Evolutionary conservation across 805 yeast genomes (phyloP).

Genomic region (Hanseniaspora guilliermondii): DNA sequence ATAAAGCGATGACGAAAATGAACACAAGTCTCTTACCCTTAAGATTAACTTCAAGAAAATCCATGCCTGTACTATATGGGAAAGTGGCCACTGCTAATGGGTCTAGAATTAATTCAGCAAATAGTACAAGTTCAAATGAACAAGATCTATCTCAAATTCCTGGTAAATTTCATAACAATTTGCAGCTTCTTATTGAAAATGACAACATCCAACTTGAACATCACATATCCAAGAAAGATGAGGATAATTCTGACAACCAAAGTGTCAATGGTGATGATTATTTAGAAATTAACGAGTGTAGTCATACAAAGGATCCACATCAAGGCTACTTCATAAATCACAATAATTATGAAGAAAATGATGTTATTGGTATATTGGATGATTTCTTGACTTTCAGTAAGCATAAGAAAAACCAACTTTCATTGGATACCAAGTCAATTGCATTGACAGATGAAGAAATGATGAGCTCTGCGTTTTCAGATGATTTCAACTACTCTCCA

Average conservation of each 20-base stretch:
- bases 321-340: background rate
- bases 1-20: constrained; percentile 20
- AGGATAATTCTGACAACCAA: too few relatives aligned
- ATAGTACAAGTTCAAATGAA: background rate
- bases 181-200: background rate
- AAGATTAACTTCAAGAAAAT: constrained; percentile 15
- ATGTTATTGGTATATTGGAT: constrained; percentile 10
- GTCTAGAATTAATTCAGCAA: background rate
- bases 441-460: constrained; percentile 3
- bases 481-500: constrained; percentile 19
- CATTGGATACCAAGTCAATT: background rate
- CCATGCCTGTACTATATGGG: background rate
- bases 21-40: constrained; percentile 27
- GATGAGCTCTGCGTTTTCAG: constrained; percentile 8
- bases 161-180: background rate
- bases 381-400: constrained; percentile 1
- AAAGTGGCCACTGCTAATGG: background rate
- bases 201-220: background rate
- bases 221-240: background rate
- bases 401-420: background rate
- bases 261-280: background rate
- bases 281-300: background rate
- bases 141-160: constrained; percentile 2
- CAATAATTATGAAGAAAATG: background rate
- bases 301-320: background rate